A percentile compares a stretch with the other conserved stretches of the same genome.
phyloP scores from a whole-genome alignment of 1,284 basidiomycete genomes.

The Malassezia arunalokei region DNA sequence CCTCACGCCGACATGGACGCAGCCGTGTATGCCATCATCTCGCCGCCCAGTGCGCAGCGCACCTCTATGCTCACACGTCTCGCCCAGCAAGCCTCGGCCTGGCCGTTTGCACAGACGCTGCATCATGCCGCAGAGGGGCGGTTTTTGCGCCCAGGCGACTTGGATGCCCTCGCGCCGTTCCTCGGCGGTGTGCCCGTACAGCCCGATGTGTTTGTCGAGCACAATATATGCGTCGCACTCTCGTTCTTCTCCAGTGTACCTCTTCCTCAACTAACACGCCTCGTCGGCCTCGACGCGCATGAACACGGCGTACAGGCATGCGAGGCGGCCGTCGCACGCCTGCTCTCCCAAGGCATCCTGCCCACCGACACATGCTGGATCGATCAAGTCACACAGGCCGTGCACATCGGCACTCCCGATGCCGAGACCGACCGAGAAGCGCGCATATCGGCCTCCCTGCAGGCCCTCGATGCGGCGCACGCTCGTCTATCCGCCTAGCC shows the following conservation, averaged over 20 bases:
- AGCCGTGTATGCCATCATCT: constrained; percentile 69
- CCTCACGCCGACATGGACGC: constrained; percentile 29
- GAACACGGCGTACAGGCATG: constrained; percentile 42
- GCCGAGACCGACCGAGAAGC: neutral
- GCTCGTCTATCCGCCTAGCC: constrained; percentile 9
- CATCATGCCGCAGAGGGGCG: constrained; percentile 44
- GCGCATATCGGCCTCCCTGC: neutral
- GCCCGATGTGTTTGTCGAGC: neutral
- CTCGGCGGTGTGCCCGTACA: neutral
- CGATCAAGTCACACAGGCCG: constrained; percentile 3
- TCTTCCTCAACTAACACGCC: neutral
- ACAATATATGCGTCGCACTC: neutral
- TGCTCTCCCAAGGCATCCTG: neutral
- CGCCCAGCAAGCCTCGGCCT: constrained; percentile 54
- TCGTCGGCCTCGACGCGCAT: constrained; percentile 49
- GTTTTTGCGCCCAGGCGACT: neutral
- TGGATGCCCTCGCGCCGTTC: neutral
- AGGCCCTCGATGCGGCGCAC: constrained; percentile 5
- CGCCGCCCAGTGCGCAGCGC: constrained; percentile 87
- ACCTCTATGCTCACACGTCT: constrained; percentile 65
- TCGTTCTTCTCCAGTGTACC: neutral
- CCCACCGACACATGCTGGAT: neutral
- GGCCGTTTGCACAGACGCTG: constrained; percentile 75
- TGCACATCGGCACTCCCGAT: neutral
- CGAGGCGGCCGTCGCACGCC: neutral